A percentile compares a stretch with the other conserved stretches of the same genome.
Evolutionary conservation across 192 early-diverging fungal species (phyloP).

Genomic region (Backusella psychrophila): DNA sequence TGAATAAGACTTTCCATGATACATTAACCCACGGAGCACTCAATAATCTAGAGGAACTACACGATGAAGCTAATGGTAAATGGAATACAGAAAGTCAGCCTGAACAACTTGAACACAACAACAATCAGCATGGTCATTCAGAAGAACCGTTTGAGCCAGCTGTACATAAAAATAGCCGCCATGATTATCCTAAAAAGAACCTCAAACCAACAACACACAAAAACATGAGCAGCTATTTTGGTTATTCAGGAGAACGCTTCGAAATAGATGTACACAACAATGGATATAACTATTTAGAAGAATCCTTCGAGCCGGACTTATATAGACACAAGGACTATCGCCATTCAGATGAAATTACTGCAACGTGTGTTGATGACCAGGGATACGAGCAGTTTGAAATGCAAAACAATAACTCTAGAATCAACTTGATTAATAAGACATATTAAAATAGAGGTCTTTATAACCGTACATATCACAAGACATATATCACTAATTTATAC

Average conservation of each 20-base stretch:
- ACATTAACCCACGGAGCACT: constrained; percentile 9
- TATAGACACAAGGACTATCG: too few species aligned
- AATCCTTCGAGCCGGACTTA: too few species aligned
- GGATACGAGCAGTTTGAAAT: neutral
- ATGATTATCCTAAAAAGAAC: neutral
- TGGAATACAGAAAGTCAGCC: neutral
- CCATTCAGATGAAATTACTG: neutral
- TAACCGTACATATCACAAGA: neutral
- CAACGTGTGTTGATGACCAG: neutral
- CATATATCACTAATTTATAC: neutral
- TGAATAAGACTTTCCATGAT: constrained; percentile 1
- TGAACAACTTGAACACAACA: neutral
- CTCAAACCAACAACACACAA: too few species aligned
- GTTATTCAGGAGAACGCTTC: too few species aligned
- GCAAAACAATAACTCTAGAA: neutral
- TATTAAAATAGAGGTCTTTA: neutral
- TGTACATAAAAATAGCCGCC: neutral
- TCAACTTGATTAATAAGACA: neutral
- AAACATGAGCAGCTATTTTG: too few species aligned
- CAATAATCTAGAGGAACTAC: neutral
- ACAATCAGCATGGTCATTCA: neutral
- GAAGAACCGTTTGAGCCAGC: neutral
- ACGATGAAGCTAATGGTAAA: neutral
- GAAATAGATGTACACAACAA: too few species aligned
- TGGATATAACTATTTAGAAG: too few species aligned